phyloP scores from a whole-genome alignment of 169 alveolate genomes.

The Theileria orientalis region DNA sequence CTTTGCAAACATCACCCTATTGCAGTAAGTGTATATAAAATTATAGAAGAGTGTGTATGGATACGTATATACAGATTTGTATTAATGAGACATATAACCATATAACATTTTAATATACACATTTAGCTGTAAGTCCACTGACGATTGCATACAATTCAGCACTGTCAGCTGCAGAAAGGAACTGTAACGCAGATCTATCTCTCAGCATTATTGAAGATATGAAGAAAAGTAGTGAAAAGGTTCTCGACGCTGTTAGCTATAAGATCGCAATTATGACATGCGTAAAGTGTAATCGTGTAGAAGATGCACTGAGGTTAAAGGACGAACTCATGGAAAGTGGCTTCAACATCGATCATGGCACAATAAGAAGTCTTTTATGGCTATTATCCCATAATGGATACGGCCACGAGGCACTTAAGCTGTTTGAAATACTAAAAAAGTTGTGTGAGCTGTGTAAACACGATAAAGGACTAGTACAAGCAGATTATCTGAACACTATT shows the following conservation, averaged over 20 bases:
- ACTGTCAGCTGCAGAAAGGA: slow-evolving; percentile 60
- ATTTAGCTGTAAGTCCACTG: slow-evolving; percentile 45
- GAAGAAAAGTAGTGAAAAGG: slow-evolving; percentile 32
- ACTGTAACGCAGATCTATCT: slow-evolving; percentile 34
- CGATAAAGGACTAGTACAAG: slow-evolving; percentile 16
- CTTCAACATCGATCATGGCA: slow-evolving; percentile 47
- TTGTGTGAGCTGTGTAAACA: slow-evolving; percentile 17
- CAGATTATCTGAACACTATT: slow-evolving; percentile 31
- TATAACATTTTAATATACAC: background rate
- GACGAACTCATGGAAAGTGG: slow-evolving; percentile 38
- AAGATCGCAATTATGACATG: slow-evolving; percentile 44
- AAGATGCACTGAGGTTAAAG: slow-evolving; percentile 45
- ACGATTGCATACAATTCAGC: slow-evolving; percentile 66
- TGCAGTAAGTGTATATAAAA: slow-evolving; percentile 47
- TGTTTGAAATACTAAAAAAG: slow-evolving; percentile 40
- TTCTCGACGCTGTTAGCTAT: slow-evolving; percentile 55
- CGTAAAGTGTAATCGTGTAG: slow-evolving; percentile 37
- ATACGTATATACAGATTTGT: too few species aligned
- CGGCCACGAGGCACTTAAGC: slow-evolving; percentile 14
- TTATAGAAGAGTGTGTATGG: too few species aligned
- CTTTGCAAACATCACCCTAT: slow-evolving; percentile 47
- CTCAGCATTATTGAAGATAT: slow-evolving; percentile 39
- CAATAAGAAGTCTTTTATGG: slow-evolving; percentile 33
- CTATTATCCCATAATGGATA: slow-evolving; percentile 32
- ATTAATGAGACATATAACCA: too few species aligned